Evolutionary conservation across 306 rosid species (phyloP).

Genomic region (Leucaena leucocephala): DNA sequence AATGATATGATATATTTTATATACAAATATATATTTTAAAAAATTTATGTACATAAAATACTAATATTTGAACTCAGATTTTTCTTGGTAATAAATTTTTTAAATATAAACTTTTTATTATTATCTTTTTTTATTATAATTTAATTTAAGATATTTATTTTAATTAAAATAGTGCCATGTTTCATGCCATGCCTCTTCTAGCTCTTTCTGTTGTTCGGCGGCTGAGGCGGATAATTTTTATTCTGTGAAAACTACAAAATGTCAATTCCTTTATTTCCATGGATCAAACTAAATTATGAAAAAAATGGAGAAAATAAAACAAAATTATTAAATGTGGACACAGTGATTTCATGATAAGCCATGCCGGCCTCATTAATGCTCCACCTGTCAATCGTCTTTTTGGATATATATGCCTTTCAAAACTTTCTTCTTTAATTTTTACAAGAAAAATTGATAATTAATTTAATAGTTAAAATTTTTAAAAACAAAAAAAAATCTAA

Average conservation of each 20-base stretch:
- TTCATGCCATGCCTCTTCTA: not conserved
- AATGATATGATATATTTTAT: too few species aligned
- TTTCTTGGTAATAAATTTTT: too few species aligned
- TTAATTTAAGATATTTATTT: not conserved
- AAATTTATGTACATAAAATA: too few species aligned
- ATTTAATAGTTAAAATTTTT: not conserved
- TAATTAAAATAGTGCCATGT: not conserved
- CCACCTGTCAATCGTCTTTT: not conserved
- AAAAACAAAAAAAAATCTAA: too few species aligned
- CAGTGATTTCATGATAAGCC: not conserved
- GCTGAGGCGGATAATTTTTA: too few species aligned
- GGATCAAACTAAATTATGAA: not conserved
- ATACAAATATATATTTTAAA: too few species aligned
- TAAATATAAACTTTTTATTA: too few species aligned
- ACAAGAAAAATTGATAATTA: too few species aligned
- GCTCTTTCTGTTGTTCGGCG: too few species aligned
- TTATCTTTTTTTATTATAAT: too few species aligned
- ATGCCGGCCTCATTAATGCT: not conserved
- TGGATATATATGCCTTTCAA: not conserved
- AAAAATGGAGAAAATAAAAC: not conserved
- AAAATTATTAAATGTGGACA: conserved; percentile 1
- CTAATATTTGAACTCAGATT: too few species aligned
- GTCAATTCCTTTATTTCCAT: not conserved
- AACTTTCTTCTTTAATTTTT: not conserved
- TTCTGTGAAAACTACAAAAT: too few species aligned